A percentile compares a stretch with the other conserved stretches of the same genome.
phyloP scores from a whole-genome alignment of 345 rosid genomes.

The Schrenkiella parvula region DNA sequence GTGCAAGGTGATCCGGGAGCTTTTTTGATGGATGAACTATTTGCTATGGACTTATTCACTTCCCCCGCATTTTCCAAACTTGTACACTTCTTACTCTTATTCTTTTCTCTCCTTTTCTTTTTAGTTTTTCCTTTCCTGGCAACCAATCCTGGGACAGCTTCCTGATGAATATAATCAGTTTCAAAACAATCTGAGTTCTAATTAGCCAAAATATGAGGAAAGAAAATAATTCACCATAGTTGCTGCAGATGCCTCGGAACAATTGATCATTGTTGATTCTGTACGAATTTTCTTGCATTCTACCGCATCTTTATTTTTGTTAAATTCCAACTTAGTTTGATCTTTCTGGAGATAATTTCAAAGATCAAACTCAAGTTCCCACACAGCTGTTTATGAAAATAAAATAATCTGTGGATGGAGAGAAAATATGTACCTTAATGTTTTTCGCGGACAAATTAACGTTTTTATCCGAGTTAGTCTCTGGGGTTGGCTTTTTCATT shows the following conservation, averaged over 20 bases:
- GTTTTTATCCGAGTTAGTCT: slow-evolving; percentile 32
- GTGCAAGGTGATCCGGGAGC: slow-evolving; percentile 25
- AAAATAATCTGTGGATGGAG: slow-evolving; percentile 9
- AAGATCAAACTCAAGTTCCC: slow-evolving; percentile 17
- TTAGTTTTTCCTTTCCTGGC: slow-evolving; percentile 47
- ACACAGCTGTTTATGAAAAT: neutral
- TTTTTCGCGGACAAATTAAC: slow-evolving; percentile 26
- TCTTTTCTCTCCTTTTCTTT: slow-evolving; percentile 61
- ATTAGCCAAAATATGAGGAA: slow-evolving; percentile 15
- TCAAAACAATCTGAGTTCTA: slow-evolving; percentile 23
- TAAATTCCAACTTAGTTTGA: slow-evolving; percentile 16
- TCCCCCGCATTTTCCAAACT: slow-evolving; percentile 34
- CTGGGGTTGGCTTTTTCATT: slow-evolving; percentile 41
- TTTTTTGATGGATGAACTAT: slow-evolving; percentile 29
- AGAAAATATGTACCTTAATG: slow-evolving; percentile 42
- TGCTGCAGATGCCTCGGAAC: slow-evolving; percentile 33
- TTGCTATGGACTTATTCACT: slow-evolving; percentile 20
- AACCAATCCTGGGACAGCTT: slow-evolving; percentile 45
- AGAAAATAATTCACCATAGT: slow-evolving; percentile 40
- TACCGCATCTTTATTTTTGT: slow-evolving; percentile 30
- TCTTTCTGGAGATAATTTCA: slow-evolving; percentile 24
- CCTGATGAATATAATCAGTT: slow-evolving; percentile 62
- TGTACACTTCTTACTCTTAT: slow-evolving; percentile 51
- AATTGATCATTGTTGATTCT: slow-evolving; percentile 34
- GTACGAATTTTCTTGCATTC: slow-evolving; percentile 42